Conservation (phyloP, 2,329 filamentous ascomycete species). For the Fusarium sp. region DNA sequence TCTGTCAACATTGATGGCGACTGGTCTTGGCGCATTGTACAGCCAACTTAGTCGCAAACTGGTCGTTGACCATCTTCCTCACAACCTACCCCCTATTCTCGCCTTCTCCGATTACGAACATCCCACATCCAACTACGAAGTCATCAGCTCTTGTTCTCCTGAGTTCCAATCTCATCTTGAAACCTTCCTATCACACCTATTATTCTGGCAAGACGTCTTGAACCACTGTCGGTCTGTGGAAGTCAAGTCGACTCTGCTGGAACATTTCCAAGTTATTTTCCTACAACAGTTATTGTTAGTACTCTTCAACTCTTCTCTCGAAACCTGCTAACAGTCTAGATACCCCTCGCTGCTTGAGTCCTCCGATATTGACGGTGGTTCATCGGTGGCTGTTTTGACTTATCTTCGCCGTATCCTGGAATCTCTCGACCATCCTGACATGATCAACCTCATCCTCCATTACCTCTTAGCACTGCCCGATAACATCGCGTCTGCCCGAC, state of each 20-base stretch:
- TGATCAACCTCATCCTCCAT: slow-evolving; percentile 92
- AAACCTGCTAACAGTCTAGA: slow-evolving; percentile 56
- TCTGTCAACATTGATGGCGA: slow-evolving; percentile 96
- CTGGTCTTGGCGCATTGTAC: slow-evolving; percentile 83
- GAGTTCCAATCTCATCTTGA: slow-evolving; percentile 88
- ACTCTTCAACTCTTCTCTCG: neutral
- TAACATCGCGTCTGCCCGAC: slow-evolving; percentile 49
- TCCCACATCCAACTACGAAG: slow-evolving; percentile 73
- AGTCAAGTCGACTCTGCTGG: slow-evolving; percentile 90
- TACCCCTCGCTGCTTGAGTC: slow-evolving; percentile 97
- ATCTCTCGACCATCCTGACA: slow-evolving; percentile 89
- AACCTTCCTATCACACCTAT: slow-evolving; percentile 91
- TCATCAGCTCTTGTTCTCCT: slow-evolving; percentile 77
- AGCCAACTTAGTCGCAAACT: slow-evolving; percentile 79
- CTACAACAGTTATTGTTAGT: slow-evolving; percentile 89
- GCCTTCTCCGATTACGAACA: slow-evolving; percentile 90
- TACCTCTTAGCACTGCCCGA: slow-evolving; percentile 89
- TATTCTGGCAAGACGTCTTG: slow-evolving; percentile 98
- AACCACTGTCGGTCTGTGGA: slow-evolving; percentile 94
- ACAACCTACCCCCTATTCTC: slow-evolving; percentile 83
- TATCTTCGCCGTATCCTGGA: slow-evolving; percentile 93
- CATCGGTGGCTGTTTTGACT: slow-evolving; percentile 93
- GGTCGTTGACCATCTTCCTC: slow-evolving; percentile 79
- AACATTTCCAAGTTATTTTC: slow-evolving; percentile 98
- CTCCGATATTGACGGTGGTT: slow-evolving; percentile 95